phyloP scores from a whole-genome alignment of 2,329 filamentous ascomycete species.

The Fusarium praegraminearum region DNA sequence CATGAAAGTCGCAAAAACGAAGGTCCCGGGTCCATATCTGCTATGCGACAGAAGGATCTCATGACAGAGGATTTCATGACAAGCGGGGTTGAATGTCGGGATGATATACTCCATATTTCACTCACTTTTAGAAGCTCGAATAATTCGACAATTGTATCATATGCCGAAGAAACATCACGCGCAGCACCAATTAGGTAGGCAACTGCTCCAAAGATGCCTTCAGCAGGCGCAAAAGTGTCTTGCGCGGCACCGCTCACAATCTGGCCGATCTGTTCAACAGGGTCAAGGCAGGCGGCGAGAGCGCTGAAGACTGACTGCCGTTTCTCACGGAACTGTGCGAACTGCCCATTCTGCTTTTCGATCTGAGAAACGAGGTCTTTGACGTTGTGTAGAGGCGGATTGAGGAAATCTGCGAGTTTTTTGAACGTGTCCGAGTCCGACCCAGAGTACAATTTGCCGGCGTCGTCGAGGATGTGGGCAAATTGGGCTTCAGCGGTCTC shows the following conservation, averaged over 20 bases:
- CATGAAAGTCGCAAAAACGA: no score
- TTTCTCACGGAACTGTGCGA: slow-evolving; percentile 54
- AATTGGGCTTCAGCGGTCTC: slow-evolving; percentile 43
- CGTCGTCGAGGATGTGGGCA: slow-evolving; percentile 51
- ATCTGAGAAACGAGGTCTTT: slow-evolving; percentile 51
- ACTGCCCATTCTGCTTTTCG: slow-evolving; percentile 53
- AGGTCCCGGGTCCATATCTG: no score
- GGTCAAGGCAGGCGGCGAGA: slow-evolving; percentile 50
- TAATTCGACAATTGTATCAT: slow-evolving; percentile 60
- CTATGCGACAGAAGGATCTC: no score
- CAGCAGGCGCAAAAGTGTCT: slow-evolving; percentile 56
- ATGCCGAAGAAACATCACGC: slow-evolving; percentile 58
- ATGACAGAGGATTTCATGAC: neutral
- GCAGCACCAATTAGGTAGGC: slow-evolving; percentile 59
- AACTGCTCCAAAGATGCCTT: slow-evolving; percentile 58
- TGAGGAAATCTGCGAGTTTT: slow-evolving; percentile 50
- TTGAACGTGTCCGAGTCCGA: slow-evolving; percentile 43
- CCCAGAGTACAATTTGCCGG: slow-evolving; percentile 48
- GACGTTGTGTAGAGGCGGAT: slow-evolving; percentile 51
- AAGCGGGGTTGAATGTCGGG: slow-evolving; percentile 25
- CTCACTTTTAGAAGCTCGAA: slow-evolving; percentile 56
- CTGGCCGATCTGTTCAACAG: slow-evolving; percentile 57
- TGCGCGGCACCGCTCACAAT: slow-evolving; percentile 53
- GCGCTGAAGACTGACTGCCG: slow-evolving; percentile 52
- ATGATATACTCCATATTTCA: neutral